phyloP scores from a whole-genome alignment of 345 rosid species.

The Boechera stricta region DNA sequence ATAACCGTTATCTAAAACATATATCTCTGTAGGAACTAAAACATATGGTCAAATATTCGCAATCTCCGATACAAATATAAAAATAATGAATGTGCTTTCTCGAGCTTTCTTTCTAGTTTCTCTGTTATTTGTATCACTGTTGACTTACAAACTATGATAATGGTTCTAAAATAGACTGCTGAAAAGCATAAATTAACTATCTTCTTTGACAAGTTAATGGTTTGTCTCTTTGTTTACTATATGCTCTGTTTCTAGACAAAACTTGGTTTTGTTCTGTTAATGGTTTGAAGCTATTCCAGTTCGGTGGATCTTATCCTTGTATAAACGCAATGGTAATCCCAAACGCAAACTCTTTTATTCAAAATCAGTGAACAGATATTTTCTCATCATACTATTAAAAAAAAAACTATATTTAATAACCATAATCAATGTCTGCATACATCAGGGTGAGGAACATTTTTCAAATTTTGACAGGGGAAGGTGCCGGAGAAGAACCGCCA shows the following conservation, averaged over 20 bases:
- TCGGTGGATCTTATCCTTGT: constrained; percentile 3
- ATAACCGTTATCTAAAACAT: background rate
- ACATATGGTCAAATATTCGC: background rate
- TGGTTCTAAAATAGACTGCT: background rate
- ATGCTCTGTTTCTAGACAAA: background rate
- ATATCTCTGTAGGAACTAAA: background rate
- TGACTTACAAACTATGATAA: background rate
- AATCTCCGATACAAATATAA: background rate
- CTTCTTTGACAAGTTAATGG: background rate
- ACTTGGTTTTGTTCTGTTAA: background rate
- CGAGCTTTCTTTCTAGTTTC: background rate
- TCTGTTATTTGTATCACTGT: background rate
- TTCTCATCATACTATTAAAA: background rate
- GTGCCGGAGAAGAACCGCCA: constrained; percentile 38
- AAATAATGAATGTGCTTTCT: background rate
- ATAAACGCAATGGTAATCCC: background rate
- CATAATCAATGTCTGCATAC: constrained; percentile 16
- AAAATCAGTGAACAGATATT: background rate
- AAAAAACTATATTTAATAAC: background rate
- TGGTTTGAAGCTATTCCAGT: background rate
- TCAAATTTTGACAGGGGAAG: constrained; percentile 30
- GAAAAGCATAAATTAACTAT: background rate
- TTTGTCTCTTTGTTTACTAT: background rate
- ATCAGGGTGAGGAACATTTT: background rate
- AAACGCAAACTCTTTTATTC: background rate